Conservation (phyloP, 148 eudicot species). For the Cornus kousa region DNA sequence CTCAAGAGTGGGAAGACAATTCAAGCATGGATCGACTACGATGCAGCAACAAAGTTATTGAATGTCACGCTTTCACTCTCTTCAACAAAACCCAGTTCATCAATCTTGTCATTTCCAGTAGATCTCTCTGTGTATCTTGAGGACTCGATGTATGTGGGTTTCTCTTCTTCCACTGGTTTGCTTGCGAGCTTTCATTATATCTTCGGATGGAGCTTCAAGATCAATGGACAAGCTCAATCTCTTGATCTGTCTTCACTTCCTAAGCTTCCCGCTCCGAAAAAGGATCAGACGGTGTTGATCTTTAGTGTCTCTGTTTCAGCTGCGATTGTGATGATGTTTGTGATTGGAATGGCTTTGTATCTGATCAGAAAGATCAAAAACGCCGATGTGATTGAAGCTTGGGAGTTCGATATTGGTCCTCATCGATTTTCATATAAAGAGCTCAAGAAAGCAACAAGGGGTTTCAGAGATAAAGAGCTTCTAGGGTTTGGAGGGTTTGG, state of each 20-base stretch:
- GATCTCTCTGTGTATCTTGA: conserved; percentile 53
- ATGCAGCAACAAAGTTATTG: conserved; percentile 32
- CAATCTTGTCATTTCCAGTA: conserved; percentile 50
- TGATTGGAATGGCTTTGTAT: conserved; percentile 23
- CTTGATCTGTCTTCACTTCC: conserved; percentile 58
- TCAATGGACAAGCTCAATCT: conserved; percentile 55
- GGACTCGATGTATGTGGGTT: conserved; percentile 71
- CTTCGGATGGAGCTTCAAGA: conserved; percentile 73
- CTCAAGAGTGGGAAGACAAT: conserved; percentile 60
- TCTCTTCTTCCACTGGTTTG: conserved; percentile 78
- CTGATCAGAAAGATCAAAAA: conserved; percentile 46
- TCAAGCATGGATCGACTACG: conserved; percentile 77
- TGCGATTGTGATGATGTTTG: conserved; percentile 25
- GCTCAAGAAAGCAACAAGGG: conserved; percentile 70
- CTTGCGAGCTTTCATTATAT: conserved; percentile 76
- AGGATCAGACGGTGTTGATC: conserved; percentile 31
- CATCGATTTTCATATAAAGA: conserved; percentile 67
- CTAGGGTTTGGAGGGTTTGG: conserved; percentile 90
- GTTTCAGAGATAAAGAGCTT: conserved; percentile 56
- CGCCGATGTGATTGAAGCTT: conserved; percentile 63
- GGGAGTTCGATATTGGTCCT: conserved; percentile 82
- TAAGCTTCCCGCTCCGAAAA: conserved; percentile 35
- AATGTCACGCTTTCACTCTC: conserved; percentile 59
- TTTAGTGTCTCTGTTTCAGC: conserved; percentile 37
- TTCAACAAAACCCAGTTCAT: conserved; percentile 39